These are phyloP conservation scores for Forsythia suspensa DNA, from an alignment of 257 asterid species.

Conservation along the genomic window DNA sequence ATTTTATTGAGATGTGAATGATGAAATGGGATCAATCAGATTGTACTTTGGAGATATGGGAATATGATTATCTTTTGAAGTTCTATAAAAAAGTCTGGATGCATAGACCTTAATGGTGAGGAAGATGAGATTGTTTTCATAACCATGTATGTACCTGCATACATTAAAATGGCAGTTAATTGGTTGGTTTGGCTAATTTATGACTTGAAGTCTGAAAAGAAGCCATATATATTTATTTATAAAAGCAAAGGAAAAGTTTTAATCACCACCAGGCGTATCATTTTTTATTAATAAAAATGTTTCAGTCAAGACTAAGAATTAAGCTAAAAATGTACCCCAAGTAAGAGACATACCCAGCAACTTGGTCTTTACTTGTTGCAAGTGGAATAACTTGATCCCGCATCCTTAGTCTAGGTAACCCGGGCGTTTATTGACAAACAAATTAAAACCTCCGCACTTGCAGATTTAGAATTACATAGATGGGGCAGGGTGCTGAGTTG, in stretches of 20 bases:
- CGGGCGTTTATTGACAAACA: background rate
- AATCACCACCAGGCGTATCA: background rate
- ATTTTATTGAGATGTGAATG: too few species aligned
- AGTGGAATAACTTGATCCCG: background rate
- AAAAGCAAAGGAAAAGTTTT: too few species aligned
- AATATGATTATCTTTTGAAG: too few species aligned
- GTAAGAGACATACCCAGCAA: slow-evolving; percentile 65
- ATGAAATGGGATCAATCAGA: too few species aligned
- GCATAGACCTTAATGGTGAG: slow-evolving; percentile 75
- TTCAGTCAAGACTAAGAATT: background rate
- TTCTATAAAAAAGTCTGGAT: background rate
- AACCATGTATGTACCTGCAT: slow-evolving; percentile 71
- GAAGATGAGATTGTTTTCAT: slow-evolving; percentile 74
- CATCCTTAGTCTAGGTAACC: background rate
- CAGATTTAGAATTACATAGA: background rate
- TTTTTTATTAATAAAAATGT: too few species aligned
- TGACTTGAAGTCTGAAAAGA: too few species aligned
- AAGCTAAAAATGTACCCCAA: background rate
- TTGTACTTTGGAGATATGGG: too few species aligned
- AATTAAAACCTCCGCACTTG: background rate
- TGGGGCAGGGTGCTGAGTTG: background rate
- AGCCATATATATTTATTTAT: too few species aligned
- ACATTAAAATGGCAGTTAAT: slow-evolving; percentile 3
- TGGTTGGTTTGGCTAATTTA: background rate
- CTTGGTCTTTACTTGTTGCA: slow-evolving; percentile 38